Percentiles rank a stretch among this genome's conserved stretches.
phyloP scores from a whole-genome alignment of 352 stramenopile genomes.

The Phytophthora meadii region DNA sequence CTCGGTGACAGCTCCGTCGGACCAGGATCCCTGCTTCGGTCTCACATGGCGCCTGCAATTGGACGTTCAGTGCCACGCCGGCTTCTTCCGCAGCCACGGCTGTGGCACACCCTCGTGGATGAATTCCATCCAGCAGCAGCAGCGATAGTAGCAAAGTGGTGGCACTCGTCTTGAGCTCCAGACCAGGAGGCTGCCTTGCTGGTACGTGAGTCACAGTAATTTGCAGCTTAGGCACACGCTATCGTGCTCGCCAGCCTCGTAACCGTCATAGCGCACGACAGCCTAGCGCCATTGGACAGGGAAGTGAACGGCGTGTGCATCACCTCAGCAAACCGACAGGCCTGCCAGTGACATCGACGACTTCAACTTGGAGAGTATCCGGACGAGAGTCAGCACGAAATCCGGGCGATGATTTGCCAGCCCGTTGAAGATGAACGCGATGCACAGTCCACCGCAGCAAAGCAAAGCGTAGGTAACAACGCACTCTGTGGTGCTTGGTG shows the following conservation, averaged over 20 bases:
- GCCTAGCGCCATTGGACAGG: neutral
- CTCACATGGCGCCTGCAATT: conserved; percentile 13
- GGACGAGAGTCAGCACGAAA: conserved; percentile 29
- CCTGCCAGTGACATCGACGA: neutral
- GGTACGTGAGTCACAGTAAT: conserved; percentile 1
- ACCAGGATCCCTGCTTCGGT: conserved; percentile 2
- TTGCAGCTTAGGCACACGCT: conserved; percentile 3
- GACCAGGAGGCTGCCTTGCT: conserved; percentile 2
- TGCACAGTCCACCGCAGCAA: conserved; percentile 7
- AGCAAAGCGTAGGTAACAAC: conserved; percentile 19
- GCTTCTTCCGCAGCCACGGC: conserved; percentile 12
- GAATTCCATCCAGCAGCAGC: conserved; percentile 16
- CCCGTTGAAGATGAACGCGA: conserved; percentile 19
- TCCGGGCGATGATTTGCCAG: conserved; percentile 20
- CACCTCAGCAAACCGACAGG: conserved; percentile 17
- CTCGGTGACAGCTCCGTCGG: conserved; percentile 8
- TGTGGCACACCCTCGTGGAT: conserved; percentile 7
- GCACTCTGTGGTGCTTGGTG: conserved; percentile 16
- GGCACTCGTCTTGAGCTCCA: neutral
- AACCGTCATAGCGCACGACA: conserved; percentile 12
- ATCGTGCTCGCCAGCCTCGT: neutral
- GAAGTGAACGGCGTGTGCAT: conserved; percentile 15
- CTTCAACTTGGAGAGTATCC: conserved; percentile 38
- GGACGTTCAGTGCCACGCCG: conserved; percentile 24
- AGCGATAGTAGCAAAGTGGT: conserved; percentile 1